Evolutionary conservation across 352 stramenopile species (phyloP), one percentile per base, ranked within the genome.

Genomic region (Chrysophaeum taylorii): DNA sequence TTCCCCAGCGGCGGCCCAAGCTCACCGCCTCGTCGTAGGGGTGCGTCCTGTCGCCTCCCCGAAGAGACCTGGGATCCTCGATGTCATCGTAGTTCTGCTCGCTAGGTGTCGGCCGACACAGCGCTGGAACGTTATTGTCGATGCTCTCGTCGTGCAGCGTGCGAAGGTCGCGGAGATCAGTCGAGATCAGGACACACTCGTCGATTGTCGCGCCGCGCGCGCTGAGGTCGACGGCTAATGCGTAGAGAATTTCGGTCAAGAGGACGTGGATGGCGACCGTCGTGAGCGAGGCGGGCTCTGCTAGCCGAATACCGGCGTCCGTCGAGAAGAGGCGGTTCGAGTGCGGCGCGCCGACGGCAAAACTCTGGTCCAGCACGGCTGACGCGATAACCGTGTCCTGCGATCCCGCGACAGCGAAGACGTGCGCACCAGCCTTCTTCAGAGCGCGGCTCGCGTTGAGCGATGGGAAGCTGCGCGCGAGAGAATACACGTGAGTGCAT

Each of bases 381-480:
- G 15, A 21, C 57, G 57, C 57, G 4, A 66, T 15, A 9, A 9
- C 31, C 33, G 27, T 35, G 57, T 66, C 57, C 33, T 45, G 57
- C 16, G 31, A 33, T 23, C 57, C 57, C 5, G 14, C 14, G 14
- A 66, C 57, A n/a, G 2, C 31, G 27, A 66, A 66, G 31, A 66
- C 57, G 33, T 25, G 16, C 1, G 57, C 57, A 1, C 57, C 57
- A 36, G 57, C 57, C 2, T 23, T n/a, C 36, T 43, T 42, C 33
- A 66, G 27, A 9, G 57, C 57, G 14, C 38, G 5, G 9, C 69
- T 77, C n/a, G 74, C 74, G 60, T 79, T 69, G 1, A 79, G 54
- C 36, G 73, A 74, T 4, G 74, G 60, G 61, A 79, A 79, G 12
- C 41, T 12, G 41, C 14, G 14, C 14, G 41, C 41, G 41, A 12